Evolutionary conservation across 2,329 filamentous ascomycete genomes (phyloP).

Genomic region (Thelonectria olida): DNA sequence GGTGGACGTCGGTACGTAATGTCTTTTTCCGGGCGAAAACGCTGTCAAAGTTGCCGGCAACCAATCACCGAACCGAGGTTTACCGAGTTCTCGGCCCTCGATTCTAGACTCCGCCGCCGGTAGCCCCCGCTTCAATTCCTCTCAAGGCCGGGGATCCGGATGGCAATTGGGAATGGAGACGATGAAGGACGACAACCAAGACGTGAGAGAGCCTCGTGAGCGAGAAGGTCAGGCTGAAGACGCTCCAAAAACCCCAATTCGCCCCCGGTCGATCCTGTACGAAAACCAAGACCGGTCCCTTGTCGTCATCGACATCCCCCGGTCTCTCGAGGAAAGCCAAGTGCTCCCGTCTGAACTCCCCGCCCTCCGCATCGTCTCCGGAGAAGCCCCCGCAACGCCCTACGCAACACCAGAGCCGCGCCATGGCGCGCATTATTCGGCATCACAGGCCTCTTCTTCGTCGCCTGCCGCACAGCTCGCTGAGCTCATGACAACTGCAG

Average conservation of each 20-base stretch:
- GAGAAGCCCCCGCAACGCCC: conserved; percentile 52
- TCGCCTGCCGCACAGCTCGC: conserved; percentile 60
- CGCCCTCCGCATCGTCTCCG: conserved; percentile 56
- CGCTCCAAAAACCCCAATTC: not conserved
- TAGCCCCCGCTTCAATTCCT: conserved; percentile 8
- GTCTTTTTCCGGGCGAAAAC: conserved; percentile 1
- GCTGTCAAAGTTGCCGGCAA: conserved; percentile 26
- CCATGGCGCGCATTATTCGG: conserved; percentile 35
- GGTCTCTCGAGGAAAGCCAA: conserved; percentile 75
- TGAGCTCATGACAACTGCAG: conserved; percentile 62
- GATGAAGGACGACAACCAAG: not conserved
- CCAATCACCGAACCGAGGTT: conserved; percentile 42
- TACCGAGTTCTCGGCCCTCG: conserved; percentile 37
- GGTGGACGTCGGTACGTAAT: not conserved
- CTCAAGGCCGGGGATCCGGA: conserved; percentile 7
- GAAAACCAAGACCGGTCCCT: conserved; percentile 52
- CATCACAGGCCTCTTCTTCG: conserved; percentile 38
- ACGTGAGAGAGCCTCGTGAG: not conserved
- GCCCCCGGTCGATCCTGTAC: conserved; percentile 45
- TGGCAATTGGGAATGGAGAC: not conserved
- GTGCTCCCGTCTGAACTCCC: conserved; percentile 50
- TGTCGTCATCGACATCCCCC: conserved; percentile 74
- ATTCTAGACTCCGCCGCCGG: conserved; percentile 27
- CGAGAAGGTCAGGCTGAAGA: not conserved
- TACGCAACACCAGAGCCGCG: conserved; percentile 52